Conservation (phyloP, 352 stramenopile species). For the Pythium biforme region DNA sequence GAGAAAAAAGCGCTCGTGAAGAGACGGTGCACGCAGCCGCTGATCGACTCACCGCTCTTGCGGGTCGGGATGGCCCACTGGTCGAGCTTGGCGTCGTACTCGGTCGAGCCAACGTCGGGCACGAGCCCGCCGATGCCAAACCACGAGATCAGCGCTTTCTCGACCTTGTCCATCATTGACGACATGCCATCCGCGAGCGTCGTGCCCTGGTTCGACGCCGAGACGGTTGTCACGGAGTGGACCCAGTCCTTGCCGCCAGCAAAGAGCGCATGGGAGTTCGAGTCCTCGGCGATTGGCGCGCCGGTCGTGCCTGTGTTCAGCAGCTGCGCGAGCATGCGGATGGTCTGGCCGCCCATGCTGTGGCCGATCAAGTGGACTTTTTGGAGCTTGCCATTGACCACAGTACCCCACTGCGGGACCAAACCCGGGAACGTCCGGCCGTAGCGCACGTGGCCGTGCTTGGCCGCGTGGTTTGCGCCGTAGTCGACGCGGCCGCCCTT, state of each 20-base stretch:
- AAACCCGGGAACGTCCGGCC: conserved; percentile 51
- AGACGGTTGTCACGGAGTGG: conserved; percentile 66
- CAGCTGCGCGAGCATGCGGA: conserved; percentile 69
- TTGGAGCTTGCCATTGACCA: conserved; percentile 47
- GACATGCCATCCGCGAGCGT: conserved; percentile 47
- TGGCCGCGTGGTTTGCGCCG: conserved; percentile 27
- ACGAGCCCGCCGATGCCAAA: conserved; percentile 30
- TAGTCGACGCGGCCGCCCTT: conserved; percentile 39
- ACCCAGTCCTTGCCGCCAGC: conserved; percentile 55
- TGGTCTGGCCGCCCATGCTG: conserved; percentile 76
- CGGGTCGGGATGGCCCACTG: conserved; percentile 50
- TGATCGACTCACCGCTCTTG: conserved; percentile 37
- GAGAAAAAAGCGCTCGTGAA: conserved; percentile 36
- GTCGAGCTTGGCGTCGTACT: conserved; percentile 58
- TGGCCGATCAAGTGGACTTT: conserved; percentile 75
- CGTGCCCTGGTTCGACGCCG: conserved; percentile 59
- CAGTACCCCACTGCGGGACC: conserved; percentile 56
- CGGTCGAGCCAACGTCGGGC: too few species aligned
- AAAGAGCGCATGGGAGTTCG: conserved; percentile 43
- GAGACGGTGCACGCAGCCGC: conserved; percentile 39
- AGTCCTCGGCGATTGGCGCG: conserved; percentile 32
- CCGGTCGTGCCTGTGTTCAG: conserved; percentile 44
- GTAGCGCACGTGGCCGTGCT: conserved; percentile 29
- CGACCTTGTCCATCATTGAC: conserved; percentile 37
- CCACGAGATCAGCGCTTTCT: conserved; percentile 35